A percentile compares a stretch with the other conserved stretches of the same genome.
Conservation (phyloP, 441 rosid genomes). For the Breynia disticha region DNA sequence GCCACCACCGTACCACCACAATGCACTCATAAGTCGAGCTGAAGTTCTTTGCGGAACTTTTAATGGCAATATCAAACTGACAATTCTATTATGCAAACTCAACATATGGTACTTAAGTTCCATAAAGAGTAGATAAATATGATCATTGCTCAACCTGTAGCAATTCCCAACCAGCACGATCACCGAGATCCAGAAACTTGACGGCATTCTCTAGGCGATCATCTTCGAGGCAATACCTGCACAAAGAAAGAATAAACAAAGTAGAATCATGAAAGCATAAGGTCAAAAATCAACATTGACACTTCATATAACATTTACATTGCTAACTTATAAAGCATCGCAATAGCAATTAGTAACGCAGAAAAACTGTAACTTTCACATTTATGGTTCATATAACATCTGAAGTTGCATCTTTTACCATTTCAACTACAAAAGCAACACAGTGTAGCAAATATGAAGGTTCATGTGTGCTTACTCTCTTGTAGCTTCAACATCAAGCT, state of each 20-base stretch:
- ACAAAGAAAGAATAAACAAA: conserved; percentile 1
- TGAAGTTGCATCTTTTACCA: no score
- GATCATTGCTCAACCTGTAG: conserved; percentile 51
- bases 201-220: conserved; percentile 74
- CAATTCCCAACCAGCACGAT: conserved; percentile 81
- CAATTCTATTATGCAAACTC: no score
- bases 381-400: no score
- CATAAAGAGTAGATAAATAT: not conserved
- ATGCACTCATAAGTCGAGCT: no score
- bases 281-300: not conserved
- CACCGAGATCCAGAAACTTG: conserved; percentile 69
- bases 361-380: not conserved
- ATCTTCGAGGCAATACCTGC: conserved; percentile 90
- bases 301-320: not conserved
- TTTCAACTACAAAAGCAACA: no score
- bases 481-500: conserved; percentile 69
- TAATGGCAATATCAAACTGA: no score
- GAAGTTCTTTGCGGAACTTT: no score
- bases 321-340: no score
- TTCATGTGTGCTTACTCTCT: conserved; percentile 63
- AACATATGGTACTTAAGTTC: not conserved
- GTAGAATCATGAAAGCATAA: not conserved
- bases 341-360: no score
- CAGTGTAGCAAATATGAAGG: not conserved
- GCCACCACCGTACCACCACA: no score